Evolutionary conservation across 148 eudicot genomes (phyloP), one percentile per base, ranked within the genome.

Genomic region (Drosera capensis): DNA sequence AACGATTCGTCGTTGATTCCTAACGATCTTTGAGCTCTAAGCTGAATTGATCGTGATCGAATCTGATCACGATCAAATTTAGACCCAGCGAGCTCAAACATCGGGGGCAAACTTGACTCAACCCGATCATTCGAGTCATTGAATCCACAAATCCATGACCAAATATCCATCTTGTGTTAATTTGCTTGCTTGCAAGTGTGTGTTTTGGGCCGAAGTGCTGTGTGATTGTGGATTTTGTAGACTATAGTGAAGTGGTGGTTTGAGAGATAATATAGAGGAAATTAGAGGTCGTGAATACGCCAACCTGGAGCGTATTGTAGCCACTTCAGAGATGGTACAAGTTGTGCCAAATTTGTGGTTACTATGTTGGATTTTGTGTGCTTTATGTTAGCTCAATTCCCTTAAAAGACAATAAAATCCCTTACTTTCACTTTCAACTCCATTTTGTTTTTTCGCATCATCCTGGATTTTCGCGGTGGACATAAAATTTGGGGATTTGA

Each of bases 81-180:
- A 35, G 72, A 68, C 40, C 43, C 50, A 0, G 83, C 74, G 23
- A 88, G 74, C 20, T 60, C 58, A 56, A 68, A 77, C 34, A 50
- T 4, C 20, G 75, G 67, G 7, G 54, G 62, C 2, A 83, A 47
- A 59, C 65, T 63, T n/a, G 85, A 67, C 40, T 49, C 37, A 30
- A 8, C 30, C 83, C 80, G 73, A 53, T 77, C 74, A 2, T 56
- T 52, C 3, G 92, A 75, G 64, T 45, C 49, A 14, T 75, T 68
- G 25, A 90, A 73, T 14, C 80, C 93, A 52, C 60, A 75, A 57
- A 90, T 90, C 95, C 97, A 84, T 38, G 73, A 56, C 97, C 97
- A 90, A 26, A 71, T 45, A 54, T 88, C 94, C 92, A 80, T 82
- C 6, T 40, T 74, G 48, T 7, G 8, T 46, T 5, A 20, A 6